Conservation (phyloP, 2,329 filamentous ascomycete species). For the Nannizzia gypsea region DNA sequence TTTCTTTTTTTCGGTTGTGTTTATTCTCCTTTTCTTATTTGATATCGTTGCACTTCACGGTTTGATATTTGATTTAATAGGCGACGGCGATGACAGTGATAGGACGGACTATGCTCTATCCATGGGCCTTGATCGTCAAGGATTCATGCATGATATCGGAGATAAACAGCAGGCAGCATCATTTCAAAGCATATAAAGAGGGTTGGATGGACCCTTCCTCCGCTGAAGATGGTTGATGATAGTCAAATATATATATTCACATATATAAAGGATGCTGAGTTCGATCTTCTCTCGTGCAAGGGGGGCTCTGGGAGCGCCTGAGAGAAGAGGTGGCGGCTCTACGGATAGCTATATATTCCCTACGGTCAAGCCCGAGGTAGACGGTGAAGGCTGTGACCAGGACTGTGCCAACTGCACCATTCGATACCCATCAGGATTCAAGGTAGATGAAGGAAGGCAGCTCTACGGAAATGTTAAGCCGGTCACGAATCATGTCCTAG, state of each 20-base stretch:
- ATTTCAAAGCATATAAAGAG: neutral
- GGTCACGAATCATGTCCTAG: conserved; percentile 78
- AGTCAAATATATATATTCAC: neutral
- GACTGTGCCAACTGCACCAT: conserved; percentile 75
- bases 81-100: neutral
- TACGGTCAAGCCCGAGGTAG: conserved; percentile 57
- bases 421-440: conserved; percentile 61
- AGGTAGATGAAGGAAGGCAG: conserved; percentile 61
- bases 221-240: too few relatives aligned
- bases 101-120: neutral
- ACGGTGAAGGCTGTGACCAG: conserved; percentile 78
- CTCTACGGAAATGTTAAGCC: conserved; percentile 76
- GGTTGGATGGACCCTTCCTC: too few relatives aligned
- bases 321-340: neutral
- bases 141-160: neutral
- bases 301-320: neutral
- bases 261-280: neutral
- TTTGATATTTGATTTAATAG: neutral
- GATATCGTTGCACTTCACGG: neutral
- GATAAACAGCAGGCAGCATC: neutral
- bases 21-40: neutral
- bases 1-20: neutral
- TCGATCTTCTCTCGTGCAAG: conserved; percentile 3
- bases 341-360: conserved; percentile 49
- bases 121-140: neutral